phyloP scores from a whole-genome alignment of 176 grass and related monocot species.

The Tuctoria greenei region DNA sequence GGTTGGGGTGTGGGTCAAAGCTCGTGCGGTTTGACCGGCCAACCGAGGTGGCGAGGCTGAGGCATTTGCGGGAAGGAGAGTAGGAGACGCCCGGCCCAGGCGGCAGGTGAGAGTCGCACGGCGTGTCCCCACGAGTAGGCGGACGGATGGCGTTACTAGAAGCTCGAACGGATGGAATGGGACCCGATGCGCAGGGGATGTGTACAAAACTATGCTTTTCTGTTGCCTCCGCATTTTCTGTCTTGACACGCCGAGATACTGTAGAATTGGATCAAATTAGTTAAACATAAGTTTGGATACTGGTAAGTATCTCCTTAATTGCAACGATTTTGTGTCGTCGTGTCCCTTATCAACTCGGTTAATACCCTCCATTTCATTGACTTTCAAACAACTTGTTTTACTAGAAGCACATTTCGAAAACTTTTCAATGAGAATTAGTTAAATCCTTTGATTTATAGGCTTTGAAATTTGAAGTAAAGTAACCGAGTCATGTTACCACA shows the following conservation, averaged over 20 bases:
- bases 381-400: too few relatives aligned
- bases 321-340: too few relatives aligned
- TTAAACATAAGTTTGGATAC: not conserved
- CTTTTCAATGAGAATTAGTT: too few relatives aligned
- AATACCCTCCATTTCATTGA: too few relatives aligned
- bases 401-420: too few relatives aligned
- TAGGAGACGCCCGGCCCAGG: too few relatives aligned
- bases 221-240: not conserved
- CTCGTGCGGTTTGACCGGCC: slow-evolving; percentile 59
- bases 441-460: too few relatives aligned
- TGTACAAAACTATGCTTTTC: slow-evolving; percentile 19
- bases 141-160: not conserved
- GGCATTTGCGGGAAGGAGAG: slow-evolving; percentile 34
- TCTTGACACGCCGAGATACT: not conserved
- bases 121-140: slow-evolving; percentile 10
- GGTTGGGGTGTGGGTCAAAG: slow-evolving; percentile 28
- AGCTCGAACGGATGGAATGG: not conserved
- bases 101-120: not conserved
- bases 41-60: slow-evolving; percentile 37
- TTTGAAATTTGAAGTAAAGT: too few relatives aligned
- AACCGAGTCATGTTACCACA: too few relatives aligned
- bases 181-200: not conserved
- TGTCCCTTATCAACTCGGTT: too few relatives aligned
- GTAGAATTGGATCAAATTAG: not conserved
- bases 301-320: not conserved